phyloP scores from a whole-genome alignment of 1,284 basidiomycete genomes.

The Ustilago vetiveriae region DNA sequence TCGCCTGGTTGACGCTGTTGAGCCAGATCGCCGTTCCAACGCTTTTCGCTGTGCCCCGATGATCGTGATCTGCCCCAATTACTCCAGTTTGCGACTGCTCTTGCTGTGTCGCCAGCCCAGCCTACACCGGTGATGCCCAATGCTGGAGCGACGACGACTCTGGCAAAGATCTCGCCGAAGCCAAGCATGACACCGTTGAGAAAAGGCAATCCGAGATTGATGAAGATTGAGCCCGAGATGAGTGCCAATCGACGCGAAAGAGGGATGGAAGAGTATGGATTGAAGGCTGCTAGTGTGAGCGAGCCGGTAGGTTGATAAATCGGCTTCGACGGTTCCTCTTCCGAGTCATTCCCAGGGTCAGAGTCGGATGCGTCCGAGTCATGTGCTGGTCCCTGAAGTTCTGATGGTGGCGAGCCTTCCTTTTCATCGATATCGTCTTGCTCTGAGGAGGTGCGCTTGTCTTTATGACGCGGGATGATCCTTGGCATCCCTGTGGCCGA shows the following conservation, averaged over 20 bases:
- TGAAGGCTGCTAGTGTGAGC: constrained; percentile 57
- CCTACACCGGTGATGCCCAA: constrained; percentile 50
- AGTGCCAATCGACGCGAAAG: constrained; percentile 45
- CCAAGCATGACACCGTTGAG: constrained; percentile 98
- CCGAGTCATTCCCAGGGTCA: constrained; percentile 8
- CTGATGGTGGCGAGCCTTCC: constrained; percentile 15
- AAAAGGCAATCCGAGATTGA: constrained; percentile 92
- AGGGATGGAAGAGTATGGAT: constrained; percentile 43
- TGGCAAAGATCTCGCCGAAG: constrained; percentile 95
- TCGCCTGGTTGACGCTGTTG: constrained; percentile 22
- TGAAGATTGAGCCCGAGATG: constrained; percentile 82
- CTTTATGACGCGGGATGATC: constrained; percentile 45
- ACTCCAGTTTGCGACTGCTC: constrained; percentile 34
- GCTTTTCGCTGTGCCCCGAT: not conserved
- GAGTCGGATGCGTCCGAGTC: constrained; percentile 9
- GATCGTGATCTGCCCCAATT: constrained; percentile 10
- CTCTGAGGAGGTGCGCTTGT: constrained; percentile 14
- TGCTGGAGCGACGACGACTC: constrained; percentile 76
- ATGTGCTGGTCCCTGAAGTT: constrained; percentile 6
- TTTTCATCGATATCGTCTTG: constrained; percentile 34
- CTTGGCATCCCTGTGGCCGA: constrained; percentile 57
- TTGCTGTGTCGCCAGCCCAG: constrained; percentile 37
- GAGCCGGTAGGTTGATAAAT: constrained; percentile 56
- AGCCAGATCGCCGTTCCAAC: not conserved
- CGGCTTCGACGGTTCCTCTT: constrained; percentile 7